phyloP scores from a whole-genome alignment of 208 protist genomes.

The Entamoeba invadens region DNA sequence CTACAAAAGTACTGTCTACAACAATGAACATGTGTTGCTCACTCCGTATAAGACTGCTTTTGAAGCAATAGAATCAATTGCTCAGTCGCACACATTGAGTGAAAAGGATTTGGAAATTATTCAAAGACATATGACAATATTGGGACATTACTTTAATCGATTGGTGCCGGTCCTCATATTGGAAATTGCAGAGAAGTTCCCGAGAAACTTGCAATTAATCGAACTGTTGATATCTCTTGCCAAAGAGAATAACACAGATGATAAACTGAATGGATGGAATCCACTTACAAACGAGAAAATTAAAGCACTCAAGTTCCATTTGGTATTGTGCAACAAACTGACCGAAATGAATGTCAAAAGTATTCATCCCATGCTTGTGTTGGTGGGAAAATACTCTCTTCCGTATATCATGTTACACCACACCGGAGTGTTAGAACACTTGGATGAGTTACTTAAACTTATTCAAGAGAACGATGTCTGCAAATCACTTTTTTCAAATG shows the following conservation, averaged over 20 bases:
- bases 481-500: neutral
- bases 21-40: neutral
- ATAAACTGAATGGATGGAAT: neutral
- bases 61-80: neutral
- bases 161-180: neutral
- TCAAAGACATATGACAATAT: neutral
- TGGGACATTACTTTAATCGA: neutral
- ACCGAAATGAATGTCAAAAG: neutral
- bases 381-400: neutral
- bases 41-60: neutral
- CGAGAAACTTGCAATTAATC: neutral
- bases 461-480: neutral
- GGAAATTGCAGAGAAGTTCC: neutral
- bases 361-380: neutral
- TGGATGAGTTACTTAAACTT: neutral
- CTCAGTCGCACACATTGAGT: neutral
- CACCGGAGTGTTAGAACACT: neutral
- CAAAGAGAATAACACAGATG: neutral
- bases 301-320: neutral
- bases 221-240: neutral
- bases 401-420: neutral
- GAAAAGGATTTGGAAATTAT: neutral
- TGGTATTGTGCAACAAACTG: neutral
- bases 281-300: neutral
- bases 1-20: neutral